Evolutionary conservation across 805 yeast genomes (phyloP), one percentile per base, ranked within the genome.

Genomic region (Soucietia sequanensis): DNA sequence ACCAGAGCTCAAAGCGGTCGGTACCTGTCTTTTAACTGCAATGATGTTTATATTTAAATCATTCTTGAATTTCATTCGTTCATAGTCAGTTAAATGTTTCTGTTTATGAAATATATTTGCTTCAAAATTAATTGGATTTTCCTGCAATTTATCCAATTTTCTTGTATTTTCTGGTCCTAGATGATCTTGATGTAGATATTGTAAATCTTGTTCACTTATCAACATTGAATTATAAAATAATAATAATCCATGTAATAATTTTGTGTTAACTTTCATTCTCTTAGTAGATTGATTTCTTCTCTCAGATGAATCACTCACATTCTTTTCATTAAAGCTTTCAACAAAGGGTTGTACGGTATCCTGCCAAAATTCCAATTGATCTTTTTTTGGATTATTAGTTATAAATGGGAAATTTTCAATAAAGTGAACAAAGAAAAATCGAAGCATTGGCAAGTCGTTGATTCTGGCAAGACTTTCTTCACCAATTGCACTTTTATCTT

Each of bases 391-490:
- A 32, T 67, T 61, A 33, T 62, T 64, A 13, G 80, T 58, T 21
- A 93, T 65, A 50, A 89, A 81, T 0, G 99, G 98, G 47, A 91
- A 83, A 1, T 82, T 76, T 34, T 70, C 66, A 3, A 90, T 58
- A 40, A 81, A 82, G 28, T 76, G 65, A 31, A 68, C 56, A 54
- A 90, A 79, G 41, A 87, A 74, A 59, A 73, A 86, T 42, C 82
- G 67, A 15, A 84, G 52, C 26, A 90, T 55, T 0, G 97, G 96
- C 46, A 84, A 78, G n/a, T n/a, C n/a, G 16, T 70, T 66, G 3
- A 61, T 56, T 25, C 55, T 10, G 19, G 11, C 35, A 23, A 20
- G 25, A 15, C 23, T 23, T 10, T 29, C 17, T 4, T 15, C 10
- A 41, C 68, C 75, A 7, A 58, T 56, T n/a, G n/a, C n/a, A n/a